Conservation (phyloP, 768 basidiomycete genomes). For the Suillus variegatus region DNA sequence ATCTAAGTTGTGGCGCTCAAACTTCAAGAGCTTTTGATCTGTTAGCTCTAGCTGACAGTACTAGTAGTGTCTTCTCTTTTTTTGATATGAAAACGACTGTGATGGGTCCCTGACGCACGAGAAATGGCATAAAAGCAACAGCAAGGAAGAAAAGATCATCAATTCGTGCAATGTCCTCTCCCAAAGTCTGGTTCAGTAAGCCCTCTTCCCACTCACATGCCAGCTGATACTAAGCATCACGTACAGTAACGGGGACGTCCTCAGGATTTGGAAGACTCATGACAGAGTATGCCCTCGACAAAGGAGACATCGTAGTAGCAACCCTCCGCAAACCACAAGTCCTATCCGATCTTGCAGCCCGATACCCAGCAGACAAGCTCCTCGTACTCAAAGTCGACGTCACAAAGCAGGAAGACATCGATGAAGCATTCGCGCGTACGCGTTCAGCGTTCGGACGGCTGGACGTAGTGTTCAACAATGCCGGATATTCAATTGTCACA, state of each 20-base stretch:
- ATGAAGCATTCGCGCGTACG: background rate
- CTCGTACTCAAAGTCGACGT: background rate
- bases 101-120: no score
- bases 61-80: no score
- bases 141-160: background rate
- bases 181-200: background rate
- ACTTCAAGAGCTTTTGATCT: no score
- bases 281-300: background rate
- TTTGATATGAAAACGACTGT: no score
- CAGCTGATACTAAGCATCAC: background rate
- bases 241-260: background rate
- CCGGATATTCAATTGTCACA: background rate
- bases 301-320: background rate
- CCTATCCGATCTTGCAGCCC: background rate
- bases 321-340: background rate
- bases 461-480: background rate
- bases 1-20: no score
- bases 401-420: background rate
- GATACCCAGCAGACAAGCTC: background rate
- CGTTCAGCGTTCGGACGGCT: background rate
- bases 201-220: background rate
- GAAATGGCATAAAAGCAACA: background rate
- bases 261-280: background rate
- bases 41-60: no score
- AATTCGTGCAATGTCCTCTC: background rate